A percentile compares a stretch with the other conserved stretches of the same genome.
These are phyloP conservation scores for Fraxinus latifolia DNA, from an alignment of 305 asterid genomes.

Conservation along the genomic window DNA sequence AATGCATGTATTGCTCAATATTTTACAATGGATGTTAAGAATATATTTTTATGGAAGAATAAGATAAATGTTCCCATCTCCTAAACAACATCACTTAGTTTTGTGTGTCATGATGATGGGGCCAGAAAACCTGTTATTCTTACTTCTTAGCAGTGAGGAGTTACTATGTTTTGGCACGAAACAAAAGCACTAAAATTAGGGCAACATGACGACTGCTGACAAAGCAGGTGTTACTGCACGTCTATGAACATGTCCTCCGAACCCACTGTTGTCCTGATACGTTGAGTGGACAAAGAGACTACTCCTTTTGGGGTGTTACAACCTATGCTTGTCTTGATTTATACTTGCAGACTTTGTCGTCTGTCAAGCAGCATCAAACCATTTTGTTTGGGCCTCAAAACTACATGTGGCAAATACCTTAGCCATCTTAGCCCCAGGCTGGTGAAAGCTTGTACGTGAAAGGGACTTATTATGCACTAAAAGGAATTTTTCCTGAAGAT, in stretches of 20 bases:
- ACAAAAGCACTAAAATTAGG: neutral
- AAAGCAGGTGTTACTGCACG: neutral
- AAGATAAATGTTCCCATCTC: conserved; percentile 8
- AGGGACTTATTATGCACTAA: neutral
- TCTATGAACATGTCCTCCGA: neutral
- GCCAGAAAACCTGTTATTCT: neutral
- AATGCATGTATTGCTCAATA: neutral
- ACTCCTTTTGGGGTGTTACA: neutral
- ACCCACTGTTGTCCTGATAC: neutral
- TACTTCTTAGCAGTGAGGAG: neutral
- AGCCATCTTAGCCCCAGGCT: neutral
- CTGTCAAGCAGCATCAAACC: neutral
- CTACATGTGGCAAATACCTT: neutral
- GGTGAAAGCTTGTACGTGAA: neutral
- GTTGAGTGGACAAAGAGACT: neutral
- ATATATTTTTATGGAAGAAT: conserved; percentile 14
- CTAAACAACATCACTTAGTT: neutral
- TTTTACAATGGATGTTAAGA: neutral
- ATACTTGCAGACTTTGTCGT: neutral
- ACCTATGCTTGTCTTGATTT: neutral
- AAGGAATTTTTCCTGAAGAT: neutral
- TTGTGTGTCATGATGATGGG: conserved; percentile 14
- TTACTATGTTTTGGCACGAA: neutral
- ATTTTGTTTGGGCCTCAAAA: neutral
- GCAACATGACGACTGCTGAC: conserved; percentile 2